These are phyloP conservation scores for Smallanthus sonchifolius DNA, from an alignment of 129 eudicot genomes.

Conservation along the genomic window DNA sequence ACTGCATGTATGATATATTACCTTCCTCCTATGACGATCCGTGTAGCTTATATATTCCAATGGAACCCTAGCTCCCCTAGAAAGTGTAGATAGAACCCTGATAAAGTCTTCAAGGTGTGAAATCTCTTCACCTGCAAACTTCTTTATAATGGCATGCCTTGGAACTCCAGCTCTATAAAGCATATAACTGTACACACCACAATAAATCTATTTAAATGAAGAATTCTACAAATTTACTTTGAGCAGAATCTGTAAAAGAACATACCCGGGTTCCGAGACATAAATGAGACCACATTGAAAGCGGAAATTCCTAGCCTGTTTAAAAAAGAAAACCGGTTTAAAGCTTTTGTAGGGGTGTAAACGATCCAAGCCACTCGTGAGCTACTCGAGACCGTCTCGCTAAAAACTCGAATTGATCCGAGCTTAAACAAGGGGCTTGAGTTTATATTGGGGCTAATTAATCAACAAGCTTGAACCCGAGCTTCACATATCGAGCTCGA, in stretches of 20 bases:
- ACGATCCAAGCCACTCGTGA: too few relatives aligned
- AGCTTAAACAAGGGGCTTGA: too few relatives aligned
- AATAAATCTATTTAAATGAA: background rate
- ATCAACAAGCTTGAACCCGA: too few relatives aligned
- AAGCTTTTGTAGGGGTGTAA: background rate
- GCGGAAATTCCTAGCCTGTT: slow-evolving; percentile 97
- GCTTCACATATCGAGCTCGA: too few relatives aligned
- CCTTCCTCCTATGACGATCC: slow-evolving; percentile 94
- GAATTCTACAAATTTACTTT: background rate
- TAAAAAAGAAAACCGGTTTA: slow-evolving; percentile 10
- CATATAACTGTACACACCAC: slow-evolving; percentile 55
- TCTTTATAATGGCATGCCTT: slow-evolving; percentile 83
- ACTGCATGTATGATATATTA: slow-evolving; percentile 5
- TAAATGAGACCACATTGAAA: slow-evolving; percentile 92
- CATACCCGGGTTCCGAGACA: slow-evolving; percentile 93
- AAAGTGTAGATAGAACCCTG: slow-evolving; percentile 58
- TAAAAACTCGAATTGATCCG: too few relatives aligned
- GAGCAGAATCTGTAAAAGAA: background rate
- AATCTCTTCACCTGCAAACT: slow-evolving; percentile 86
- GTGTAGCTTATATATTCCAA: slow-evolving; percentile 74
- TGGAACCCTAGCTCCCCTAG: slow-evolving; percentile 82
- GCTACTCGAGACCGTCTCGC: too few relatives aligned
- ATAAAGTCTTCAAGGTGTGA: slow-evolving; percentile 63
- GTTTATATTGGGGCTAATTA: too few relatives aligned
- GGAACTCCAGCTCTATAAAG: slow-evolving; percentile 90